Evolutionary conservation across 352 stramenopile species (phyloP), one percentile per base, ranked within the genome.

Genomic region (Phytophthora macrochlamydospora): DNA sequence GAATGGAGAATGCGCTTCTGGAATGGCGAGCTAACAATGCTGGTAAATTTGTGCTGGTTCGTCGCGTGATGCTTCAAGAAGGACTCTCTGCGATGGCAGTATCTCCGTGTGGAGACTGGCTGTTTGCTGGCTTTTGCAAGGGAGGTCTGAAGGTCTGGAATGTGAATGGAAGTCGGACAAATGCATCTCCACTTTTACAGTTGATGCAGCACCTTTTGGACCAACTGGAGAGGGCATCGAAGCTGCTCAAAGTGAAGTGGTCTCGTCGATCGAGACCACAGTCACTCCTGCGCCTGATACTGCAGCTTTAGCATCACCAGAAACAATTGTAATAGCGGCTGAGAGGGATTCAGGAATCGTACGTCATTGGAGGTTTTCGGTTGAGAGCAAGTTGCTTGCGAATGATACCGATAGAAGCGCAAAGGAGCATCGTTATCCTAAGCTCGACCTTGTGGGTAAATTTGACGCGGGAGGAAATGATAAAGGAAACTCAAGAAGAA

Each of bases 131-230:
- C 0, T 73, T 81, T 31, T 35, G 2, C 1, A 76, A 67, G 28
- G 83, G 83, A 12, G 42, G 63, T 0, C 57, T 94, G 28, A 79
- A 73, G 12, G 72, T 91, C 7, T 94, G 86, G 86, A 82, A 76
- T 35, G 65, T 81, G 4, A 75, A 69, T 30, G 65, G 56, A 7
- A 72, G 46, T 51, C 28, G 48, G 7, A 64, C 58, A 0, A 74
- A 66, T 7, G 38, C 29, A 7, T 60, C 55, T 7, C 54, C 37
- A n/a, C 13, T 64, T n/a, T 71, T 31, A 65, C 69, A 28, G 56
- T 60, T 7, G 69, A 67, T 51, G 49, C 65, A 51, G 59, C 62
- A 9, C 55, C 69, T 2, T 71, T 63, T 14, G 54, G 73, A 18
- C 63, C 68, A 31, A 63, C 49, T 9, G 63, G 51, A 44, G 13